Conservation (phyloP, 1,284 basidiomycete genomes). For the Cerioporus squamosus region DNA sequence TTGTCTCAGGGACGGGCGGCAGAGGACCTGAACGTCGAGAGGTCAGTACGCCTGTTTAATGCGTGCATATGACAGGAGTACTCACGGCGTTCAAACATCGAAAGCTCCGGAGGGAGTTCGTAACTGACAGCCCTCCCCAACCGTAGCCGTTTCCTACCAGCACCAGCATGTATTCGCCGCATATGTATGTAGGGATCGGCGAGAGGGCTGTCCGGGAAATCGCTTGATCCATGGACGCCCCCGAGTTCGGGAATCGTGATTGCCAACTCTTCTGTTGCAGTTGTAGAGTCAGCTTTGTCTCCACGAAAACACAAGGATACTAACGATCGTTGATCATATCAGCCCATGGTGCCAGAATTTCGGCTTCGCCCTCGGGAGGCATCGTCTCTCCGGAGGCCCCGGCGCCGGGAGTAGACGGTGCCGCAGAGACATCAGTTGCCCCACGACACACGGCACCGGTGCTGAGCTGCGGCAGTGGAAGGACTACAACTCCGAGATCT, state of each 20-base stretch:
- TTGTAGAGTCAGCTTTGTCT: too few species aligned
- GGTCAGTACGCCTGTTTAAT: background rate
- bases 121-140: too few species aligned
- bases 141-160: too few species aligned
- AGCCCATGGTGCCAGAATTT: background rate
- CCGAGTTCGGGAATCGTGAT: too few species aligned
- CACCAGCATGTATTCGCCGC: too few species aligned
- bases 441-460: too few species aligned
- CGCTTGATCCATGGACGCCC: background rate
- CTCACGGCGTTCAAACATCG: too few species aligned
- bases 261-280: too few species aligned
- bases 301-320: background rate
- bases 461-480: too few species aligned
- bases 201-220: background rate
- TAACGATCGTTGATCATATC: background rate
- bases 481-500: background rate
- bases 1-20: background rate
- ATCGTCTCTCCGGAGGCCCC: background rate
- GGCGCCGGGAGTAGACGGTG: too few species aligned
- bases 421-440: too few species aligned
- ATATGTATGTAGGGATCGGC: constrained; percentile 1
- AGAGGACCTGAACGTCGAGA: background rate
- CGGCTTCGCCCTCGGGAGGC: background rate
- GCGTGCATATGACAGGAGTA: background rate
- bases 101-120: too few species aligned